Percentiles rank a stretch among this genome's conserved stretches.
Conservation (phyloP, 192 early-diverging fungal genomes). For the Umbelopsis vinacea region DNA sequence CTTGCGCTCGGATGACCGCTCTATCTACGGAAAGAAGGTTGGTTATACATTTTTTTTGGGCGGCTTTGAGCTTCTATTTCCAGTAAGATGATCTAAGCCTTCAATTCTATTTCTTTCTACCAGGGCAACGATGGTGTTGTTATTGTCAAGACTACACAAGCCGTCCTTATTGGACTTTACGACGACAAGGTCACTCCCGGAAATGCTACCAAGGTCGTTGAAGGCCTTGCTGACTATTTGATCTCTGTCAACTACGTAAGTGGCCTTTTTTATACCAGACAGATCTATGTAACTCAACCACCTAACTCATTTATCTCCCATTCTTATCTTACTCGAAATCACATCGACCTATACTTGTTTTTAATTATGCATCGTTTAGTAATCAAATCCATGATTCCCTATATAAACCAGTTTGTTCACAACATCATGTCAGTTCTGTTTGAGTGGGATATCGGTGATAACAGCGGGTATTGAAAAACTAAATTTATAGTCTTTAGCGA, state of each 20-base stretch:
- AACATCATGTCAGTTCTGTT: background rate
- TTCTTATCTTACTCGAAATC: background rate
- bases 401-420: conserved; percentile 5
- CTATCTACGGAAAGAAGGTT: conserved; percentile 83
- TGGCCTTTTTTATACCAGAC: background rate
- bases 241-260: conserved; percentile 64
- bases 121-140: conserved; percentile 73
- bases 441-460: background rate
- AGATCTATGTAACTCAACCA: background rate
- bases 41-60: conserved; percentile 8
- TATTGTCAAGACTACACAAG: conserved; percentile 79
- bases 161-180: conserved; percentile 77
- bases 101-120: background rate
- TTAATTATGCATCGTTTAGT: background rate
- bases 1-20: conserved; percentile 62
- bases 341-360: background rate
- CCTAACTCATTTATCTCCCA: no score
- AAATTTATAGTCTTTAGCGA: background rate
- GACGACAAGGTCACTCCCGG: conserved; percentile 67
- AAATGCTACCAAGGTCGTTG: conserved; percentile 74
- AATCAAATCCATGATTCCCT: background rate
- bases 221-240: conserved; percentile 80
- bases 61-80: background rate
- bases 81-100: conserved; percentile 12
- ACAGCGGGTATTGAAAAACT: background rate